Percentiles rank a stretch among this genome's conserved stretches.
phyloP scores from a whole-genome alignment of 495 filamentous ascomycete species.

The Hypoxylon trugodes region DNA sequence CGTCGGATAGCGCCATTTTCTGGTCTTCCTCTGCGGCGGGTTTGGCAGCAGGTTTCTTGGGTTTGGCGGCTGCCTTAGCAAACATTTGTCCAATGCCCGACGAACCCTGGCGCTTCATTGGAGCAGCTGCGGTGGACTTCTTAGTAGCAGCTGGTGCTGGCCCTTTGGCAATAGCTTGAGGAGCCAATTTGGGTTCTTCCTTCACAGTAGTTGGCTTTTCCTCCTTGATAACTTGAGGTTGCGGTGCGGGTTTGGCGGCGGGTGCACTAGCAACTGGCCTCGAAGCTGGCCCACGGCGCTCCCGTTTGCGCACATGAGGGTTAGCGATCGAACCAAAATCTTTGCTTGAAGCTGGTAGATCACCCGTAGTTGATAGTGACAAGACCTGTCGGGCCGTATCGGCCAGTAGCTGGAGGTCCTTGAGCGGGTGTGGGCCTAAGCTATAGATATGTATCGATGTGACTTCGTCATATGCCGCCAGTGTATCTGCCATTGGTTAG shows the following conservation, averaged over 20 bases:
- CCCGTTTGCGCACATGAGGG: constrained; percentile 49
- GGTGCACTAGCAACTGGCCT: constrained; percentile 31
- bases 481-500: constrained; percentile 62
- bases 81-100: constrained; percentile 82
- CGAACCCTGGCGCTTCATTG: constrained; percentile 65
- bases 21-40: constrained; percentile 61
- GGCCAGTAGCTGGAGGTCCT: constrained; percentile 78
- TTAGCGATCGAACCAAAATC: constrained; percentile 46
- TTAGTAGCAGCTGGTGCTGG: constrained; percentile 46
- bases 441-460: constrained; percentile 88
- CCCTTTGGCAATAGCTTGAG: constrained; percentile 40
- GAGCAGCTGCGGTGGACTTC: constrained; percentile 49
- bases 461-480: constrained; percentile 73
- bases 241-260: constrained; percentile 29
- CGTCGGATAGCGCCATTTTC: constrained; percentile 71
- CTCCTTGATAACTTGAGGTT: constrained; percentile 28
- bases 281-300: constrained; percentile 41
- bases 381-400: constrained; percentile 73
- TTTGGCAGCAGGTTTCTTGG: constrained; percentile 57
- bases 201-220: constrained; percentile 42
- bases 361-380: constrained; percentile 31
- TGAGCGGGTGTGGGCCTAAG: constrained; percentile 72
- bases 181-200: constrained; percentile 45
- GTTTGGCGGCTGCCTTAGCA: constrained; percentile 76
- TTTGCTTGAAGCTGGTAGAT: constrained; percentile 29